These are phyloP conservation scores for Malassezia vespertilionis DNA, from an alignment of 1,284 basidiomycete species.

Conservation along the genomic window DNA sequence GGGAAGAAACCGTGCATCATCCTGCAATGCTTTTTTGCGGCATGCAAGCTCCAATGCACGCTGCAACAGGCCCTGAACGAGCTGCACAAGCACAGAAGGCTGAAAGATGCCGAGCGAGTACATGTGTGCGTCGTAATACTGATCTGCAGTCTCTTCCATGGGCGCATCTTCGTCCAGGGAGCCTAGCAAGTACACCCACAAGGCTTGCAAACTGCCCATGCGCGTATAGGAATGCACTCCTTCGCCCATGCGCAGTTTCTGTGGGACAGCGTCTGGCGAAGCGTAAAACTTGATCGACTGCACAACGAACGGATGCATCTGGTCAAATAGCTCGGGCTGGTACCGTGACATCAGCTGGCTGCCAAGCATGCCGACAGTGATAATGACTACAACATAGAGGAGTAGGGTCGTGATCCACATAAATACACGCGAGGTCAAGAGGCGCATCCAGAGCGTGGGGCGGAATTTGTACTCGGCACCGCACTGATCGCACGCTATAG, in stretches of 20 bases:
- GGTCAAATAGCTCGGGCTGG: slow-evolving; percentile 13
- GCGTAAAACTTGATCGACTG: slow-evolving; percentile 1
- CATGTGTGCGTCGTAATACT: background rate
- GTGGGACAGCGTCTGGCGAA: background rate
- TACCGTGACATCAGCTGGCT: slow-evolving; percentile 21
- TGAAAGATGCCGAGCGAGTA: slow-evolving; percentile 6
- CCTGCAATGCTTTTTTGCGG: no score
- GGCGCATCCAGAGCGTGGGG: slow-evolving; percentile 25
- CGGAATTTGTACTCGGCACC: slow-evolving; percentile 32
- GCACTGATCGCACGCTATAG: slow-evolving; percentile 36
- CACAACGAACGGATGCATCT: slow-evolving; percentile 1
- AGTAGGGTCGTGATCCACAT: slow-evolving; percentile 24
- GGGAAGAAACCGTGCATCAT: no score
- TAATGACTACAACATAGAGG: slow-evolving; percentile 24
- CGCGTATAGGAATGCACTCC: background rate
- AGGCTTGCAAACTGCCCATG: background rate
- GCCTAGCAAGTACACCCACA: slow-evolving; percentile 6
- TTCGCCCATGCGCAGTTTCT: background rate
- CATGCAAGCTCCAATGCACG: background rate
- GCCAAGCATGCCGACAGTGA: slow-evolving; percentile 21
- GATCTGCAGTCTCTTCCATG: background rate
- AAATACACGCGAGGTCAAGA: slow-evolving; percentile 24
- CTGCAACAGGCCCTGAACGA: slow-evolving; percentile 12
- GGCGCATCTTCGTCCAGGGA: background rate
- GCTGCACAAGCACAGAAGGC: slow-evolving; percentile 9